Conservation (phyloP, 2,329 filamentous ascomycete species). For the Dothistroma septosporum region DNA sequence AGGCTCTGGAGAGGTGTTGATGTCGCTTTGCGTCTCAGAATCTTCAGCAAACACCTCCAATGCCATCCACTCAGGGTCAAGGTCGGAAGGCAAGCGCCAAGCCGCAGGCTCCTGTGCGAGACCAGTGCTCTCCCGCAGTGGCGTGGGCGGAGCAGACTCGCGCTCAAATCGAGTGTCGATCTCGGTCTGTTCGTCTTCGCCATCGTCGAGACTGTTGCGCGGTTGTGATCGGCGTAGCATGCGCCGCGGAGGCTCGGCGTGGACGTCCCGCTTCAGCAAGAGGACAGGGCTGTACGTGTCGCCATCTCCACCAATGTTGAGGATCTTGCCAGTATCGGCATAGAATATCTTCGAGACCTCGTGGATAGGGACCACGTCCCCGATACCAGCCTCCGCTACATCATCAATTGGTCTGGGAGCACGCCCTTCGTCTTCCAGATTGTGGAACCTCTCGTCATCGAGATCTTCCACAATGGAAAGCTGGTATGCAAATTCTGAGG, state of each 20-base stretch:
- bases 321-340: slow-evolving; percentile 80
- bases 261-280: slow-evolving; percentile 66
- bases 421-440: slow-evolving; percentile 57
- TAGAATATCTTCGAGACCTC: slow-evolving; percentile 90
- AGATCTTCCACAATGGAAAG: slow-evolving; percentile 79
- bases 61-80: slow-evolving; percentile 88
- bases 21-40: slow-evolving; percentile 48
- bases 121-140: slow-evolving; percentile 5
- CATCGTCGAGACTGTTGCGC: slow-evolving; percentile 19
- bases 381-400: slow-evolving; percentile 58
- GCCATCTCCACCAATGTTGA: slow-evolving; percentile 71
- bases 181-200: slow-evolving; percentile 42
- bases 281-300: slow-evolving; percentile 70
- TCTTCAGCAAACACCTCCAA: slow-evolving; percentile 76
- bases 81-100: slow-evolving; percentile 46
- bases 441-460: slow-evolving; percentile 65
- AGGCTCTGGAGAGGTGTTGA: slow-evolving; percentile 7
- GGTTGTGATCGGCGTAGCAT: slow-evolving; percentile 46
- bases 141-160: slow-evolving; percentile 35
- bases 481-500: slow-evolving; percentile 71
- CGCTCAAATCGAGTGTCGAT: slow-evolving; percentile 44
- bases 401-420: slow-evolving; percentile 59
- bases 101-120: neutral
- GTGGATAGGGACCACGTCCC: slow-evolving; percentile 65
- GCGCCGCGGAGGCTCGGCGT: slow-evolving; percentile 58